Percentiles rank a stretch among this genome's conserved stretches.
These are phyloP conservation scores for Auricularia auricula-judae DNA, from an alignment of 768 basidiomycete species.

Conservation along the genomic window DNA sequence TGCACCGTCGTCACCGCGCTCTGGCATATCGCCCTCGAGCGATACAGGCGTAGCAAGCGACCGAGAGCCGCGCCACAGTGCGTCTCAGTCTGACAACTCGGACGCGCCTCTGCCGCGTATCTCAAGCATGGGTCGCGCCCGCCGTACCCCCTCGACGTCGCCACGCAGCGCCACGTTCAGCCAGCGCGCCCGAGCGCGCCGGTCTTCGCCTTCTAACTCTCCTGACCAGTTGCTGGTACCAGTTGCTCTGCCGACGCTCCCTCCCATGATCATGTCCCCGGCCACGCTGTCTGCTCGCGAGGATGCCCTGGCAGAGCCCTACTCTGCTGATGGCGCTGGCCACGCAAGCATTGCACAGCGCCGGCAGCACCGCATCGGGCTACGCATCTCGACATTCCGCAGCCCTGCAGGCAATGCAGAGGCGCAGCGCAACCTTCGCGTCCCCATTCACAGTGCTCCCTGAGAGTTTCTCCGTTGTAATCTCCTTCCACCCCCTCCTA, in stretches of 20 bases:
- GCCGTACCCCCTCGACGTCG: neutral
- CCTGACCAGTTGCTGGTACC: neutral
- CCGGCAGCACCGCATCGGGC: neutral
- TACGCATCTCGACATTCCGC: conserved; percentile 1
- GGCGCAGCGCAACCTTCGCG: neutral
- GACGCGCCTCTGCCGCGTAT: neutral
- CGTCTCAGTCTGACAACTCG: neutral
- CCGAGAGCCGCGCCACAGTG: neutral
- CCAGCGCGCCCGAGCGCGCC: neutral
- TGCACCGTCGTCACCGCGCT: neutral
- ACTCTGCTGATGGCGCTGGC: neutral
- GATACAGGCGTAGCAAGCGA: neutral
- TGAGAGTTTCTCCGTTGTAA: neutral
- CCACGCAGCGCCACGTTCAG: neutral
- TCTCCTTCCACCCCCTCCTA: neutral
- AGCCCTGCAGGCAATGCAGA: neutral
- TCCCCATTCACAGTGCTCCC: neutral
- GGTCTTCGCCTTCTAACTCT: neutral
- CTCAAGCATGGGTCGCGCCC: neutral
- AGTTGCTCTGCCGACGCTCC: neutral
- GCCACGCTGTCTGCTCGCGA: neutral
- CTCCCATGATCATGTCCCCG: neutral
- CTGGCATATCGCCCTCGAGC: neutral
- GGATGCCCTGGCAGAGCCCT: neutral
- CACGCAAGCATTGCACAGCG: neutral